Evolutionary conservation across 2,329 filamentous ascomycete species (phyloP).

Genomic region (Ceratocystis harringtonii): DNA sequence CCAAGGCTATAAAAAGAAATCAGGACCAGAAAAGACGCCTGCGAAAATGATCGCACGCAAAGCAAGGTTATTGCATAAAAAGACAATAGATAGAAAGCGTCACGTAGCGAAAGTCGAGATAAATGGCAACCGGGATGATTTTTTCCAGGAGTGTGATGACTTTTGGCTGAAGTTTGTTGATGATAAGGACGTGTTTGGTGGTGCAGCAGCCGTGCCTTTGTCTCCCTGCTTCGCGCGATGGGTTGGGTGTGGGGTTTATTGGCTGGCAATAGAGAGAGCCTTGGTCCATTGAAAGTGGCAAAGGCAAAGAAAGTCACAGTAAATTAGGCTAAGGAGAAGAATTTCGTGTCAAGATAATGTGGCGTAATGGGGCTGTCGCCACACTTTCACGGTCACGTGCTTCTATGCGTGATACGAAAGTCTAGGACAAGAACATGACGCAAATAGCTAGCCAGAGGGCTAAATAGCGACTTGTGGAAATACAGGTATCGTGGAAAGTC

Average conservation of each 20-base stretch:
- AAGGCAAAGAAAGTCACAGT: not conserved
- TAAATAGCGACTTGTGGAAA: too few relatives aligned
- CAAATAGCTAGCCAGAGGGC: too few relatives aligned
- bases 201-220: constrained; percentile 2
- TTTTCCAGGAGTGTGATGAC: not conserved
- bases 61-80: not conserved
- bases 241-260: constrained; percentile 9
- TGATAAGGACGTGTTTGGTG: constrained; percentile 7
- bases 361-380: not conserved
- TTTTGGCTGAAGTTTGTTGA: not conserved
- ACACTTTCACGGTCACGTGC: not conserved
- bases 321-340: not conserved
- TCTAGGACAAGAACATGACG: not conserved
- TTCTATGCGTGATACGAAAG: not conserved
- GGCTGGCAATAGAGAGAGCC: not conserved
- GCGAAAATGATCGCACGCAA: not conserved
- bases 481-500: too few relatives aligned
- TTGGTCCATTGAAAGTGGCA: not conserved
- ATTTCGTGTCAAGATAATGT: not conserved
- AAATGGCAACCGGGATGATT: not conserved
- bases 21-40: not conserved
- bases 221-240: constrained; percentile 8
- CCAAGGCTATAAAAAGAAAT: constrained; percentile 4
- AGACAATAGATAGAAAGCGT: not conserved
- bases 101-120: not conserved